Evolutionary conservation across 176 grass and related monocot species (phyloP).

Genomic region (Lolium multiflorum): DNA sequence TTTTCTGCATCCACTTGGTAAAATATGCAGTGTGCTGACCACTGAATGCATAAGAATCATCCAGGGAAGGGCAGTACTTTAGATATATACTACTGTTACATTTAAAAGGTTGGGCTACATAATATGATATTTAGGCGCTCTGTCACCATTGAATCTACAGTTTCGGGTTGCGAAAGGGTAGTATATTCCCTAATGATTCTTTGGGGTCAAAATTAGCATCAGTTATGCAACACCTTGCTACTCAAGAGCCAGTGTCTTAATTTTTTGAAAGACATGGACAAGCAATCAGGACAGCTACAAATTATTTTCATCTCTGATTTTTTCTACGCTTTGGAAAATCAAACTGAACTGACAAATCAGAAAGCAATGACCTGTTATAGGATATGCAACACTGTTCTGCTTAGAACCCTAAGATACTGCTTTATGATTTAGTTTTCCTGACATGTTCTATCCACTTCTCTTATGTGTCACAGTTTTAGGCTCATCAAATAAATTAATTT

Average conservation of each 20-base stretch:
- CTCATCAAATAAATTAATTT: conserved; percentile 2
- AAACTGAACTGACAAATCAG: conserved; percentile 4
- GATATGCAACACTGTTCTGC: too few relatives aligned
- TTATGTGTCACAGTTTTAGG: conserved; percentile 7
- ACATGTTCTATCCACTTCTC: conserved; percentile 44
- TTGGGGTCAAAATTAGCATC: conserved; percentile 38
- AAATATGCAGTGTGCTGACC: conserved; percentile 28
- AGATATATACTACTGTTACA: conserved; percentile 25
- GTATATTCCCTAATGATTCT: conserved; percentile 45
- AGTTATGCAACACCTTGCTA: neutral
- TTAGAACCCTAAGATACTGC: neutral
- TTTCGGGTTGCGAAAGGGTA: conserved; percentile 26
- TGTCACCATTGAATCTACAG: conserved; percentile 2
- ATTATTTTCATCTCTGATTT: neutral
- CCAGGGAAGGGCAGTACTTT: conserved; percentile 34
- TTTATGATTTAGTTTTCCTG: conserved; percentile 4
- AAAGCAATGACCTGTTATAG: conserved; percentile 37
- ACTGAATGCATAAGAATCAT: conserved; percentile 40
- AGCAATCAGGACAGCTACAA: neutral
- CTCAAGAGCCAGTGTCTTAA: conserved; percentile 38
- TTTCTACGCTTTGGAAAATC: neutral
- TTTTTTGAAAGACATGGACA: conserved; percentile 6
- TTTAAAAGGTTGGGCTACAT: conserved; percentile 35
- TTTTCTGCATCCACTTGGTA: conserved; percentile 46
- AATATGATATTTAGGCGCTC: conserved; percentile 5